phyloP scores from a whole-genome alignment of 306 rosid genomes.

The Cucumis melo region DNA sequence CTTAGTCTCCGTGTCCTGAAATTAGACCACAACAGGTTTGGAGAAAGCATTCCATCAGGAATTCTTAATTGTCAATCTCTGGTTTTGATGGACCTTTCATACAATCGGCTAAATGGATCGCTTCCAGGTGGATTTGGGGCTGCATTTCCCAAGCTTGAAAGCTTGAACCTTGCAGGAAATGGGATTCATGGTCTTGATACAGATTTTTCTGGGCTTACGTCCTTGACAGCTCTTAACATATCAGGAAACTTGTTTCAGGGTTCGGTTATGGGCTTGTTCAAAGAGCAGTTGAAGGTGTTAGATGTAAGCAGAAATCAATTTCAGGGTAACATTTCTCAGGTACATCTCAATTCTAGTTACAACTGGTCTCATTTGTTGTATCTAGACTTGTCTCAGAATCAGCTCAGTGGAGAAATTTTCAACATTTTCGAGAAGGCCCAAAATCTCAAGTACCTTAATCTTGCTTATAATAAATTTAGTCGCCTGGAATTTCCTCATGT shows the following conservation, averaged over 20 bases:
- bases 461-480: conserved; percentile 71
- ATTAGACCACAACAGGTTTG: conserved; percentile 51
- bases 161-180: conserved; percentile 70
- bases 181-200: conserved; percentile 36
- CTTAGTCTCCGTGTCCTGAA: conserved; percentile 38
- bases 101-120: conserved; percentile 54
- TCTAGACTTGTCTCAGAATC: conserved; percentile 83
- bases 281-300: conserved; percentile 46
- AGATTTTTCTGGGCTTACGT: conserved; percentile 46
- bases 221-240: conserved; percentile 53
- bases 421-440: conserved; percentile 32
- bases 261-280: conserved; percentile 51
- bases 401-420: conserved; percentile 60
- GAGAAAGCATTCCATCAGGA: conserved; percentile 43
- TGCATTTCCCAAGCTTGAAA: conserved; percentile 63
- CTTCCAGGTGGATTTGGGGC: conserved; percentile 79
- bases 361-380: conserved; percentile 66
- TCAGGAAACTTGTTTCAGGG: conserved; percentile 77
- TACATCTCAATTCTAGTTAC: conserved; percentile 37
- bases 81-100: conserved; percentile 62
- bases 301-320: conserved; percentile 89
- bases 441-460: conserved; percentile 60
- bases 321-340: conserved; percentile 75
- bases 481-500: conserved; percentile 49
- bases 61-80: conserved; percentile 52